phyloP scores from a whole-genome alignment of 768 basidiomycete genomes.

The Tulasnella sp. region DNA sequence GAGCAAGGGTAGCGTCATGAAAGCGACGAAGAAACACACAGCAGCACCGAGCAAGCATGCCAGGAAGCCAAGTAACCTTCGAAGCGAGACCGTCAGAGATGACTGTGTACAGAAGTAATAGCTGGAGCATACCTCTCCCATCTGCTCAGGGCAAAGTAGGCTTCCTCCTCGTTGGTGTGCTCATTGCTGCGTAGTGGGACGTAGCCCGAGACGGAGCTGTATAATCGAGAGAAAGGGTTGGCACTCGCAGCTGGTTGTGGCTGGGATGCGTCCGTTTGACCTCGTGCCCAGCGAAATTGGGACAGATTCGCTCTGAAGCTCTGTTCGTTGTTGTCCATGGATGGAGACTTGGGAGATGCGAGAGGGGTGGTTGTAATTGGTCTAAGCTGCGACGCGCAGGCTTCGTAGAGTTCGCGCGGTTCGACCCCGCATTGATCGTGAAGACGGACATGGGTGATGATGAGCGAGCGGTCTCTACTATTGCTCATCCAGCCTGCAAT shows the following conservation, averaged over 20 bases:
- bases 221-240: conserved; percentile 70
- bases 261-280: conserved; percentile 54
- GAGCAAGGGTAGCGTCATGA: conserved; percentile 65
- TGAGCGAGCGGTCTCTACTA: too few relatives aligned
- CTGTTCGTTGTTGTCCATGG: conserved; percentile 37
- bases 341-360: not conserved
- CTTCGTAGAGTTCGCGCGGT: not conserved
- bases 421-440: too few relatives aligned
- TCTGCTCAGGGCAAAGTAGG: conserved; percentile 81
- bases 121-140: conserved; percentile 68
- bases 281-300: conserved; percentile 79
- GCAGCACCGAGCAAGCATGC: conserved; percentile 81
- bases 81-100: not conserved
- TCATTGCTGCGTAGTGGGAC: conserved; percentile 77
- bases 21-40: conserved; percentile 88
- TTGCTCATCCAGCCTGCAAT: too few relatives aligned
- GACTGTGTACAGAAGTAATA: not conserved
- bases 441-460: too few relatives aligned
- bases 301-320: conserved; percentile 63
- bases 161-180: conserved; percentile 87
- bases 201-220: conserved; percentile 73
- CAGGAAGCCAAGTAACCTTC: conserved; percentile 79
- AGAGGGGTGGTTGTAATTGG: not conserved
- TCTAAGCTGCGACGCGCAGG: not conserved
- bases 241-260: conserved; percentile 21